Percentiles rank a stretch among this genome's conserved stretches.
Evolutionary conservation across 2,329 filamentous ascomycete genomes (phyloP).

Genomic region (Clonostachys sp.): DNA sequence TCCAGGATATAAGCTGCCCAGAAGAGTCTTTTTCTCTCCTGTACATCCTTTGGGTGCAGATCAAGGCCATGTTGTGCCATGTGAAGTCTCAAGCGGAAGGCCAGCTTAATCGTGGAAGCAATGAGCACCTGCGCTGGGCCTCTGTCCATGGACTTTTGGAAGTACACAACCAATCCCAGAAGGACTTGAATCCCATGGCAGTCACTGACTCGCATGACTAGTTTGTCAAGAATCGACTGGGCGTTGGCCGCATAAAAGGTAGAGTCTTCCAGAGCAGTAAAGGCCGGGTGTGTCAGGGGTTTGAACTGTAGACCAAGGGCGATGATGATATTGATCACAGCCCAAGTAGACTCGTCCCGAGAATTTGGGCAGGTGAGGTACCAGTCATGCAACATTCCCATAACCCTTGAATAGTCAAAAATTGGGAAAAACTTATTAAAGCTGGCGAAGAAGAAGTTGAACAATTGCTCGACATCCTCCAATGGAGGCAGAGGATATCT

Average conservation of each 20-base stretch:
- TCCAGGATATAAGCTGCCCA: slow-evolving; percentile 1
- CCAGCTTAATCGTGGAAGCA: neutral
- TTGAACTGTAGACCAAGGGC: slow-evolving; percentile 1
- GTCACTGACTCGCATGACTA: neutral
- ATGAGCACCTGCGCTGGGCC: neutral
- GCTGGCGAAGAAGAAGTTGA: too few species aligned
- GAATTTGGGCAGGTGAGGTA: too few species aligned
- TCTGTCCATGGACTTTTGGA: neutral
- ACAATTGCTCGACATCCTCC: too few species aligned
- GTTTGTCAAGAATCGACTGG: neutral
- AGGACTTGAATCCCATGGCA: neutral
- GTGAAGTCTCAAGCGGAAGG: neutral
- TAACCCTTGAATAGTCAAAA: too few species aligned
- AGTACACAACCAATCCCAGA: neutral
- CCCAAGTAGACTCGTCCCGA: slow-evolving; percentile 5
- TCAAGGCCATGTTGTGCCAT: neutral
- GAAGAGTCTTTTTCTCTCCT: neutral
- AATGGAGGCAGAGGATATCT: too few species aligned
- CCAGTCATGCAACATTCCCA: too few species aligned
- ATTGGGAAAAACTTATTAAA: too few species aligned
- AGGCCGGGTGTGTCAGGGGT: neutral
- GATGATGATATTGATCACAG: slow-evolving; percentile 10
- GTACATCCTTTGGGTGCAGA: neutral
- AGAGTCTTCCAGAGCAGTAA: neutral
- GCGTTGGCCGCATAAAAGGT: neutral